A percentile compares a stretch with the other conserved stretches of the same genome.
Conservation (phyloP, 306 rosid species). For the Acacia confusa region DNA sequence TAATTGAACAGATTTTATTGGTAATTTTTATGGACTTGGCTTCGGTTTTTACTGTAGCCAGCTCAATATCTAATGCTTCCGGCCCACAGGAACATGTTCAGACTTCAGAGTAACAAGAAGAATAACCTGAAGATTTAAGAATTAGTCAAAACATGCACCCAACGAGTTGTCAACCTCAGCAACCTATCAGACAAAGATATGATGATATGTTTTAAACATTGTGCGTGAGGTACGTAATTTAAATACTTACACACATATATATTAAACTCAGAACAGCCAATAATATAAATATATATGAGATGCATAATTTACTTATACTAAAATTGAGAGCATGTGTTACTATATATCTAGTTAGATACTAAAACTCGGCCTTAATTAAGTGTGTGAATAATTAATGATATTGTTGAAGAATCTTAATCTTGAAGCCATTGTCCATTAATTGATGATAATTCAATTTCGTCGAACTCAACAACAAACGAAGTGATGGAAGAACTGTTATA, state of each 20-base stretch:
- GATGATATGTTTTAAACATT: too few relatives aligned
- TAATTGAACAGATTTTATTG: not conserved
- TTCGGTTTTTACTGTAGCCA: not conserved
- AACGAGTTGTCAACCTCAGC: not conserved
- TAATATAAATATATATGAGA: too few relatives aligned
- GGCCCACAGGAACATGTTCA: too few relatives aligned
- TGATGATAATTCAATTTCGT: not conserved
- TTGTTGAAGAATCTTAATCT: not conserved
- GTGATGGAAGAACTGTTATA: slow-evolving; percentile 33
- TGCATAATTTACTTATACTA: too few relatives aligned
- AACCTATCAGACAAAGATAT: not conserved
- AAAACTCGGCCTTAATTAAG: not conserved
- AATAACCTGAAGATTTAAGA: not conserved
- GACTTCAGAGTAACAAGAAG: too few relatives aligned
- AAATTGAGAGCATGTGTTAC: not conserved
- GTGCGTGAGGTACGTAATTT: too few relatives aligned
- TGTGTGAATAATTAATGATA: not conserved
- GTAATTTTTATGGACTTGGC: not conserved
- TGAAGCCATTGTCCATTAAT: not conserved
- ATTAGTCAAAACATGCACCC: not conserved
- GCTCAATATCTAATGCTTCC: too few relatives aligned
- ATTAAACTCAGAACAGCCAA: too few relatives aligned
- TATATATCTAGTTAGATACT: not conserved
- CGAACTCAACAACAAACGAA: not conserved
- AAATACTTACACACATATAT: too few relatives aligned